Conservation (phyloP, 768 basidiomycete species). For the Termitomyces sp. region DNA sequence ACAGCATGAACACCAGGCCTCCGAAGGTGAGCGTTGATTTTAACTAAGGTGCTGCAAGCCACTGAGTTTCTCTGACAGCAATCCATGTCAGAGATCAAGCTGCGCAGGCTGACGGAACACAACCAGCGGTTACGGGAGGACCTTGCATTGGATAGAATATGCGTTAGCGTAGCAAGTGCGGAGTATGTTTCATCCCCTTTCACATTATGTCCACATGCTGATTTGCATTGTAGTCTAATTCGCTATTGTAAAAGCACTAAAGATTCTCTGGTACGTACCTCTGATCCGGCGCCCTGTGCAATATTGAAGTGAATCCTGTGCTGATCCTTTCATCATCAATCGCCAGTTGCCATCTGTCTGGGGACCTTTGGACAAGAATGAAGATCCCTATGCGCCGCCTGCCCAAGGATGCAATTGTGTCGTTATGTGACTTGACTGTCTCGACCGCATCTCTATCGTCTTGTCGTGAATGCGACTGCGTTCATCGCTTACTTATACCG, state of each 20-base stretch:
- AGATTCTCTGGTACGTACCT: slow-evolving; percentile 72
- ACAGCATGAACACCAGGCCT: slow-evolving; percentile 65
- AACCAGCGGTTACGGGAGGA: slow-evolving; percentile 90
- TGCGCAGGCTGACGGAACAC: slow-evolving; percentile 88
- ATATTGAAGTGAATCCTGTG: background rate
- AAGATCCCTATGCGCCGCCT: slow-evolving; percentile 90
- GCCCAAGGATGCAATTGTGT: slow-evolving; percentile 66
- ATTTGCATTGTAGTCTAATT: slow-evolving; percentile 58
- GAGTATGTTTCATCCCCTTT: slow-evolving; percentile 48
- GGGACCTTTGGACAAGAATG: slow-evolving; percentile 84
- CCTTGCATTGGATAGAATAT: slow-evolving; percentile 79
- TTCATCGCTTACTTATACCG: slow-evolving; percentile 19
- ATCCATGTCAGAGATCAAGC: slow-evolving; percentile 97
- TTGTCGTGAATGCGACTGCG: background rate
- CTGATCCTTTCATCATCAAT: slow-evolving; percentile 8
- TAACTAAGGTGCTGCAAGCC: slow-evolving; percentile 1
- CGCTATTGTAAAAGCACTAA: slow-evolving; percentile 92
- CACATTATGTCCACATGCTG: background rate
- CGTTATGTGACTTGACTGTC: slow-evolving; percentile 49
- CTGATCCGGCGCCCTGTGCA: slow-evolving; percentile 1
- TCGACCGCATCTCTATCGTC: background rate
- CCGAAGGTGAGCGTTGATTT: slow-evolving; percentile 47
- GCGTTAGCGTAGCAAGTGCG: slow-evolving; percentile 87
- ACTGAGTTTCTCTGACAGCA: slow-evolving; percentile 37
- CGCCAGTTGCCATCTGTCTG: slow-evolving; percentile 85